Conservation (phyloP, 495 filamentous ascomycete genomes). For the Podospora didyma region DNA sequence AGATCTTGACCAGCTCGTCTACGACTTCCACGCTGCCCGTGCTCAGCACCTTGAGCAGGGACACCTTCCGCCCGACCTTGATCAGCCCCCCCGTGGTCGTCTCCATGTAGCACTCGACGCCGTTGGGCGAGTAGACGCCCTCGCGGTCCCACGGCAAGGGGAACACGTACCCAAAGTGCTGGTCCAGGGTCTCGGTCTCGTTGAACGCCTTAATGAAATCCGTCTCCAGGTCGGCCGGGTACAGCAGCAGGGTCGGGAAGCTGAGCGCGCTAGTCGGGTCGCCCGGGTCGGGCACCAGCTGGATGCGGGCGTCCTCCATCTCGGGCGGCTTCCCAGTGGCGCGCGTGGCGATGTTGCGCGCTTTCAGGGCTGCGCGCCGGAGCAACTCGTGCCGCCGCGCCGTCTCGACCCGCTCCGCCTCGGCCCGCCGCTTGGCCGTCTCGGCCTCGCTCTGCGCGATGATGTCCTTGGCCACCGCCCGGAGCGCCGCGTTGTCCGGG, state of each 20-base stretch:
- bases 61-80: conserved; percentile 83
- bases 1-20: conserved; percentile 77
- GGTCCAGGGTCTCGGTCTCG: conserved; percentile 63
- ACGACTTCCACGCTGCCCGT: conserved; percentile 79
- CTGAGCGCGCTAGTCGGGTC: conserved; percentile 64
- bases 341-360: conserved; percentile 64
- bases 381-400: conserved; percentile 52
- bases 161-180: conserved; percentile 78
- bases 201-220: conserved; percentile 87
- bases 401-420: conserved; percentile 46
- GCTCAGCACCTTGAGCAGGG: conserved; percentile 68
- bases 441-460: conserved; percentile 35
- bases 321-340: conserved; percentile 70
- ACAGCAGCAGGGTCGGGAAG: conserved; percentile 81
- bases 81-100: conserved; percentile 74
- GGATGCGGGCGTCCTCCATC: conserved; percentile 70
- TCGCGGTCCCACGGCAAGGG: conserved; percentile 76
- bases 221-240: conserved; percentile 69
- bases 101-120: conserved; percentile 89
- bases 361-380: conserved; percentile 65
- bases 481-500: conserved; percentile 52
- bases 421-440: conserved; percentile 35
- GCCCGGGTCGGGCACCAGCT: conserved; percentile 66
- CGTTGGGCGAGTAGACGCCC: conserved; percentile 56
- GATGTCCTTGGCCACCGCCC: conserved; percentile 51